Evolutionary conservation across 106 monocot species (phyloP).

Genomic region (Narthecium ossifragum): DNA sequence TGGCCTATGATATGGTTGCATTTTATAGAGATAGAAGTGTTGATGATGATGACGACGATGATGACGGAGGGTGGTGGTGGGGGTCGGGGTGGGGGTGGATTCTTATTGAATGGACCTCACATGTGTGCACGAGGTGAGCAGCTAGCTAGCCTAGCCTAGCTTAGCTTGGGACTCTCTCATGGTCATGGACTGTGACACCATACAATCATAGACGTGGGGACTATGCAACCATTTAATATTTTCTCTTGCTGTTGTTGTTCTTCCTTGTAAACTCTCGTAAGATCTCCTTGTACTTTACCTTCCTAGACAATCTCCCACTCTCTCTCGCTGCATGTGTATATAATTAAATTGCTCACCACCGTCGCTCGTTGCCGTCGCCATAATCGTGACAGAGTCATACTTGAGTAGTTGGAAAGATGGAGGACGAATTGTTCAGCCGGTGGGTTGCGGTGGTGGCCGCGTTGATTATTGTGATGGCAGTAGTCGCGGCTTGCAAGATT

Average conservation of each 20-base stretch:
- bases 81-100: conserved; percentile 1
- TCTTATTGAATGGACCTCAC: conserved; percentile 23
- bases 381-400: neutral
- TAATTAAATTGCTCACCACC: neutral
- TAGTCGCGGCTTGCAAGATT: neutral
- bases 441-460: neutral
- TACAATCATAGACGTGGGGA: conserved; percentile 23
- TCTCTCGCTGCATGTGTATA: conserved; percentile 1
- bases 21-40: too few relatives aligned
- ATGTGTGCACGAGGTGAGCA: conserved; percentile 34
- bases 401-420: neutral
- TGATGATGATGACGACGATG: too few relatives aligned
- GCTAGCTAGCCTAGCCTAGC: too few relatives aligned
- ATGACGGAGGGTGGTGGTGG: neutral
- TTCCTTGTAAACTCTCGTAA: neutral
- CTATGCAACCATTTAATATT: conserved; percentile 2
- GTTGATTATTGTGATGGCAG: neutral
- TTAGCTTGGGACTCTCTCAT: conserved; percentile 1
- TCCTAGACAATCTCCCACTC: conserved; percentile 9
- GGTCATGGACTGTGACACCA: conserved; percentile 6
- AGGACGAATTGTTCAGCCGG: neutral
- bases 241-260: neutral
- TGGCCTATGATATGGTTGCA: too few relatives aligned
- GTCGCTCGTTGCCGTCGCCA: neutral
- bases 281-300: conserved; percentile 19